phyloP scores from a whole-genome alignment of 495 filamentous ascomycete species.

The Penicillium daleae region DNA sequence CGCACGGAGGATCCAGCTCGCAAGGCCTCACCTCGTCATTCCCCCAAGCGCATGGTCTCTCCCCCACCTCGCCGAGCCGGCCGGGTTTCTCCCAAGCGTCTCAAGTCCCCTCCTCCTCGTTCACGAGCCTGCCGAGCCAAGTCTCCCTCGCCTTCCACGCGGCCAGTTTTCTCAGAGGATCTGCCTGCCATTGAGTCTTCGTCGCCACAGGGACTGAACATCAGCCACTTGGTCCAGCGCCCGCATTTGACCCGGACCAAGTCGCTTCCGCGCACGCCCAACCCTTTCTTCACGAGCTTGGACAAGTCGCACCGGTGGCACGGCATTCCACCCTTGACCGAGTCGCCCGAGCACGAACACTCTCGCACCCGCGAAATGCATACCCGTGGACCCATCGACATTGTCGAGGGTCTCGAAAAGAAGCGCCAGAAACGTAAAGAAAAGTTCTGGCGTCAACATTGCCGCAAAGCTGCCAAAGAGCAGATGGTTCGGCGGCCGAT shows the following conservation, averaged over 20 bases:
- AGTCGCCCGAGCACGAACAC: conserved; percentile 42
- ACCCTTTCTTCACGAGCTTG: conserved; percentile 61
- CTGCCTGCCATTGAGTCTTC: conserved; percentile 26
- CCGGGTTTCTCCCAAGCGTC: conserved; percentile 68
- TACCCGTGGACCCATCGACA: conserved; percentile 87
- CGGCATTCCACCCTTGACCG: conserved; percentile 34
- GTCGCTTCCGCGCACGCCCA: conserved; percentile 74
- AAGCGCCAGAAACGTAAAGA: conserved; percentile 90
- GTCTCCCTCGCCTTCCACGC: conserved; percentile 33
- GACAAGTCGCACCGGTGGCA: conserved; percentile 44
- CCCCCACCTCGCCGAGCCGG: conserved; percentile 70
- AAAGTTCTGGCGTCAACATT: conserved; percentile 85
- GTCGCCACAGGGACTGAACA: conserved; percentile 41
- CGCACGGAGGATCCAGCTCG: conserved; percentile 31
- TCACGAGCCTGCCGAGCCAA: conserved; percentile 37
- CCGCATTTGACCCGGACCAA: conserved; percentile 70
- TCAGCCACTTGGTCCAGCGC: conserved; percentile 66
- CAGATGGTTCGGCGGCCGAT: conserved; percentile 59
- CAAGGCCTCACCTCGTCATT: conserved; percentile 40
- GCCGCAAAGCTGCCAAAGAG: conserved; percentile 66
- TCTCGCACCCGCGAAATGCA: conserved; percentile 55
- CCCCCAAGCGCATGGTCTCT: conserved; percentile 54
- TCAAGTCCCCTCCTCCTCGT: conserved; percentile 54
- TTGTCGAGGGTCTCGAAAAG: conserved; percentile 93
- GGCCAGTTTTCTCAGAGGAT: conserved; percentile 32